Percentiles rank a stretch among this genome's conserved stretches.
Evolutionary conservation across 78 protist species (phyloP).

Genomic region (Salpingoeca rosetta): DNA sequence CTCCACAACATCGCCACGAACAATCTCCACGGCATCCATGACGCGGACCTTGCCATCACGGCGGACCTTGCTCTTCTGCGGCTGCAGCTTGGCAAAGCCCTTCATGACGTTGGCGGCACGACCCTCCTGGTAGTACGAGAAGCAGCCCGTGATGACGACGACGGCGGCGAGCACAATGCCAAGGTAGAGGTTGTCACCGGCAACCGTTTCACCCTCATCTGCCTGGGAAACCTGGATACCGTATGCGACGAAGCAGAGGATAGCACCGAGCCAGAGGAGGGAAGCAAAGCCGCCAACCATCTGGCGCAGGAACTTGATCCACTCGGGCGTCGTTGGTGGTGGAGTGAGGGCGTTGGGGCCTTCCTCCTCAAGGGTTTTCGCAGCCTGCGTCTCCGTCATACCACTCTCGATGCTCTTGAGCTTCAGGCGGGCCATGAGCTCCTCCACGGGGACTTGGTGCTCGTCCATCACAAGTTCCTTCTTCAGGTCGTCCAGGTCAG

Average conservation of each 20-base stretch:
- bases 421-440: conserved; percentile 7
- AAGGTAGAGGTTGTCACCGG: conserved; percentile 13
- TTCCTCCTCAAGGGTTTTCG: conserved; percentile 2
- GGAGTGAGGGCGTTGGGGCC: conserved; percentile 62
- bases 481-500: conserved; percentile 4
- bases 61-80: conserved; percentile 47
- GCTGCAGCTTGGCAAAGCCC: conserved; percentile 50
- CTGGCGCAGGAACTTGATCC: conserved; percentile 26
- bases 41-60: conserved; percentile 41
- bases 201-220: neutral
- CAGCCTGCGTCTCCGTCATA: neutral
- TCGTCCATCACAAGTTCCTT: conserved; percentile 19
- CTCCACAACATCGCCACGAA: conserved; percentile 68
- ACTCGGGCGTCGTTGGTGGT: conserved; percentile 35
- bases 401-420: neutral
- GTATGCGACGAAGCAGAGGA: conserved; percentile 54
- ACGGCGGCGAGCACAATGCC: conserved; percentile 77
- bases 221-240: neutral
- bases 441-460: conserved; percentile 6
- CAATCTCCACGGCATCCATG: conserved; percentile 42
- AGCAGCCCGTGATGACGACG: conserved; percentile 67
- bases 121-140: conserved; percentile 72
- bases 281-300: conserved; percentile 37
- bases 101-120: conserved; percentile 70
- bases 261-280: conserved; percentile 47